Base-by-base conservation (phyloP, 306 rosid species). In the Adenanthera pavonina region DNA sequence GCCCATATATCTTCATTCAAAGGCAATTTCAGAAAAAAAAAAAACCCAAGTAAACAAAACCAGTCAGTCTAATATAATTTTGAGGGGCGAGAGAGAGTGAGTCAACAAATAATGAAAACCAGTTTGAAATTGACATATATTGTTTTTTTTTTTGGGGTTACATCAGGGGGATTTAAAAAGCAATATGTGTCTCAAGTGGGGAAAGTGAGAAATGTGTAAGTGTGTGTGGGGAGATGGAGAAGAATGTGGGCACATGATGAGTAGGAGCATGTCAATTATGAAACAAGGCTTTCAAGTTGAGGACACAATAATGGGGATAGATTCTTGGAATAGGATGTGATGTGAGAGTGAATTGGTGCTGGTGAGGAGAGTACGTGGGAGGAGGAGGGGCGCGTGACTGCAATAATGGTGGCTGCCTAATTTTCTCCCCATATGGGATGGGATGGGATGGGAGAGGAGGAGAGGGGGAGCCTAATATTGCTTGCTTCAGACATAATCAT, bases 401-500 rank as follows among this genome's bases (percentile, higher is more conserved):
- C 12, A 53, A 53, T 74, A 10, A 74, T 74, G 51, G 4, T 74
- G 51, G 4, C 34, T 34, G 10, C 35, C 47, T 25, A 10, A 57
- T 57, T 20, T 57, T 35, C 20, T 2, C 11, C 46, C 5, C 16
- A 8, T 36, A 7, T 20, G 69, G 69, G 47, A 25, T 25, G 30
- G 30, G 0, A 25, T 25, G 30, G 30, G 30, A 25, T 25, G 30
- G 30, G 30, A 25, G 30, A 25, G n/a, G 25, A 53, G 8, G n/a
- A 5, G 19, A 9, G 60, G 8, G 3, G 33, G 54, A 70, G 33
- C 56, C 56, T 69, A 5, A 52, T 52, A 6, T 8, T 1, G 6
- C 43, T 43, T 69, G 78, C 53, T 74, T 74, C 40, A 41, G 78
- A 56, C 57, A 70, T 51, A 70, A 70, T 70, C 68, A 56, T 19